Base-by-base conservation (phyloP, 2,329 filamentous ascomycete genomes). In the Hypoxylon sp. region DNA sequence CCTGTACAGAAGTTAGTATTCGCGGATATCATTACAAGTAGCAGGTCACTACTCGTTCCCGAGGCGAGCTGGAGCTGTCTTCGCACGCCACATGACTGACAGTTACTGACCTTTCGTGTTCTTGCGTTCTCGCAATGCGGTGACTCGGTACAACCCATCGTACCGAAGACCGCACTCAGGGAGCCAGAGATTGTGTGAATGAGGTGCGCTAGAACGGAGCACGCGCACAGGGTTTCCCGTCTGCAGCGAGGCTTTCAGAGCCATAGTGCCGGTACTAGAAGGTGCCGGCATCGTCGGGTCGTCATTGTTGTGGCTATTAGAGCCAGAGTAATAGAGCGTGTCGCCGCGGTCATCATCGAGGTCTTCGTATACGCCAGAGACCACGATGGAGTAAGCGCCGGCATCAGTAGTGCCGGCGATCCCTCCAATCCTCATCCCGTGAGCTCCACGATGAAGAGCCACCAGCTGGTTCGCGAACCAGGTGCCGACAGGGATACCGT, bases 351-450 rank as follows among this genome's bases (percentile, higher is more conserved):
- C 70, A 6, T 62, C 16, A 32, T 72, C 66, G 6, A 71, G 64
- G 16, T 67, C 58, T 2, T 67, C 50, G 53, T 72, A 71, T 8
- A 20, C 40, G 3, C 20, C 36, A 1, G 71, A 54, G 1, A 74
- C 64, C 0, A 75, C 72, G 24, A 76, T 73, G 1, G 74, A 75
- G 52, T 70, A 74, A 0, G 74, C 71, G 0, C 74, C 74, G 2
- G 28, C 40, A 1, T 24, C 20, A 0, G 42, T 64, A 50, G 48
- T 65, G 14, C 73, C 74, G 14, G 68, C 38, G 12, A 76, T 75
- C 1, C 73, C 73, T 3, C 52, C 72, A 22, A 71, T 72, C 1
- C 63, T 57, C 14, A 65, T 36, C 2, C 72, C 71, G 36, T 76
- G 74, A 1, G 72, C 73, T 2, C 74, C 74, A 9, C 68, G 69